Base-by-base conservation (phyloP, 345 rosid genomes). In the Eutrema japonicum region DNA sequence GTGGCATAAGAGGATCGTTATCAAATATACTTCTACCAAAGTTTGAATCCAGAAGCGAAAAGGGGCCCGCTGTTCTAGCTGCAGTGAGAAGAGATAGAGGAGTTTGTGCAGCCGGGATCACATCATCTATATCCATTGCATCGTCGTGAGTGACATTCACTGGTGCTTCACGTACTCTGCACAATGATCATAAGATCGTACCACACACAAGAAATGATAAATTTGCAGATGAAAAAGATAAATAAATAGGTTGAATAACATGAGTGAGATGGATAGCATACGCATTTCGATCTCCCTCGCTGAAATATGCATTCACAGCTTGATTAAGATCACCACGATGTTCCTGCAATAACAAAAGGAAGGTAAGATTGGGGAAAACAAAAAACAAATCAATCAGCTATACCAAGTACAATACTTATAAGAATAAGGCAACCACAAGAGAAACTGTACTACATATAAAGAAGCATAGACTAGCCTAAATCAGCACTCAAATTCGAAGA, bases 311-410 rank as follows among this genome's bases (percentile, higher is more conserved):
- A 86, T 96, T 89, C 68, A 96, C 88, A 59, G 99, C 97, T 71
- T 88, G 90, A 85, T 96, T 92, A 66, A 92, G 92, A 85, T 92
- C 95, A 68, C 96, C 97, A 14, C 77, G 81, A 73, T 96, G 91
- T 74, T 90, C 98, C 99, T 96, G 81, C 41, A 42, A 32, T 18
- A 10, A 60, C 48, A 60, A 46, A 22, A 58, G 12, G 12, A 50
- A 57, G 32, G n/a, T 12, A 40, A 11, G 48, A 59, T 59, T 56
- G 14, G 11, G 12, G 10, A 10, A 10, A 10, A 16, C 16, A 16
- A 0, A n/a, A 10, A 10, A 10, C 0, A 1, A 13, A 26, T 27
- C 12, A 54, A 50, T 33, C 16, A 47, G 35, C 4, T 43, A 13
- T 3, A 40, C n/a, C 3, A 41, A 61, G 12, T 11, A 38, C 10